phyloP scores from a whole-genome alignment of 2,329 filamentous ascomycete genomes.

The Beauveria sp. region DNA sequence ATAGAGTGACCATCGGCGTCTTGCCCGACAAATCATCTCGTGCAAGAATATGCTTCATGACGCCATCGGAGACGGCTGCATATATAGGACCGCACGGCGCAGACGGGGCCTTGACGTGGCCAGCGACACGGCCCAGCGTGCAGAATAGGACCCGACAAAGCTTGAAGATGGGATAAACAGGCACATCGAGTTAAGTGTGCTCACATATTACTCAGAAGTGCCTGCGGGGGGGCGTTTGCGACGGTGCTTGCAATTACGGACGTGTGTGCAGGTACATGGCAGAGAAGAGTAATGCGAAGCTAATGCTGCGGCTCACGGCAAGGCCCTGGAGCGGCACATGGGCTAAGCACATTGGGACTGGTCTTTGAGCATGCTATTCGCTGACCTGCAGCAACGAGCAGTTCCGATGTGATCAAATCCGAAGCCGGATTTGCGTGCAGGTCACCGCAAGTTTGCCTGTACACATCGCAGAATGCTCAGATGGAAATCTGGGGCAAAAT shows the following conservation, averaged over 20 bases:
- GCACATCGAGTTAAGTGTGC: not conserved
- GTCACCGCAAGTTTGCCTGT: not conserved
- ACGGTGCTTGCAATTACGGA: not conserved
- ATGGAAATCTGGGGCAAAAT: not conserved
- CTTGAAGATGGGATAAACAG: not conserved
- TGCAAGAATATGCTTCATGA: not conserved
- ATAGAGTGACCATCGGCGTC: not conserved
- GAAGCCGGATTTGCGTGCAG: slow-evolving; percentile 6
- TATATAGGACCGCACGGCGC: not conserved
- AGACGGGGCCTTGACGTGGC: not conserved
- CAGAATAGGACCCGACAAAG: not conserved
- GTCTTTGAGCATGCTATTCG: not conserved
- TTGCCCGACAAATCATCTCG: not conserved
- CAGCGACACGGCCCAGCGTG: not conserved
- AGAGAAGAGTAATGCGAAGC: not conserved
- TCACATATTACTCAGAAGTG: slow-evolving; percentile 4
- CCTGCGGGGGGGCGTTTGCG: slow-evolving; percentile 1
- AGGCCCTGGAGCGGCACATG: not conserved
- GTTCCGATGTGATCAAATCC: slow-evolving; percentile 4
- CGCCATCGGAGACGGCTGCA: slow-evolving; percentile 1
- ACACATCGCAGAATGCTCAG: not conserved
- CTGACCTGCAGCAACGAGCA: not conserved
- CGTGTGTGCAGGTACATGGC: slow-evolving; percentile 1
- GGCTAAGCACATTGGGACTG: slow-evolving; percentile 6
- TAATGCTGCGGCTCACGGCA: slow-evolving; percentile 10